A percentile compares a stretch with the other conserved stretches of the same genome.
phyloP scores from a whole-genome alignment of 352 stramenopile species.

The Phytophthora pinifolia region DNA sequence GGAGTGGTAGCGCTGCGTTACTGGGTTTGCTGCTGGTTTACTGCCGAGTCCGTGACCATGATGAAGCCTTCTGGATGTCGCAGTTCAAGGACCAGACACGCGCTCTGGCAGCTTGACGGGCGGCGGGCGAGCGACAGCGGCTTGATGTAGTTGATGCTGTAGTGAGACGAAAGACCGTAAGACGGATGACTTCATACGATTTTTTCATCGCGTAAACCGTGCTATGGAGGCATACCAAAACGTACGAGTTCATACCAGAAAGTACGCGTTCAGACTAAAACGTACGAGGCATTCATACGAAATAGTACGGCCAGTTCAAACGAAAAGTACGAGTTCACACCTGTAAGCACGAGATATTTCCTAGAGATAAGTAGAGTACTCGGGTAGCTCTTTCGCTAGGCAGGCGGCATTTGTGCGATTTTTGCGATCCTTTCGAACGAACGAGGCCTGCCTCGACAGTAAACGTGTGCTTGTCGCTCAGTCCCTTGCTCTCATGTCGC shows the following conservation, averaged over 20 bases:
- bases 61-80: too few relatives aligned
- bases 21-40: neutral
- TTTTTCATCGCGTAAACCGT: slow-evolving; percentile 7
- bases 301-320: slow-evolving; percentile 2
- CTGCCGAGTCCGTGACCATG: too few relatives aligned
- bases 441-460: slow-evolving; percentile 4
- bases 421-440: slow-evolving; percentile 6
- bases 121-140: too few relatives aligned
- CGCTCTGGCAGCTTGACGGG: too few relatives aligned
- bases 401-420: neutral
- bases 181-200: slow-evolving; percentile 2
- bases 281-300: slow-evolving; percentile 6
- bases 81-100: too few relatives aligned
- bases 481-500: too few relatives aligned
- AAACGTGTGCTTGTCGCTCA: neutral
- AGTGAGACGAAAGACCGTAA: too few relatives aligned
- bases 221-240: too few relatives aligned
- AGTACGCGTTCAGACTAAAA: neutral
- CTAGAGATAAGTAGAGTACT: too few relatives aligned
- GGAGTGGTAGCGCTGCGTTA: neutral
- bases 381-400: neutral
- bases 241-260: slow-evolving; percentile 13
- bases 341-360: neutral
- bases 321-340: neutral
- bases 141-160: too few relatives aligned